Conservation (phyloP, 129 eudicot species). For the Chrysanthemum makinoi region DNA sequence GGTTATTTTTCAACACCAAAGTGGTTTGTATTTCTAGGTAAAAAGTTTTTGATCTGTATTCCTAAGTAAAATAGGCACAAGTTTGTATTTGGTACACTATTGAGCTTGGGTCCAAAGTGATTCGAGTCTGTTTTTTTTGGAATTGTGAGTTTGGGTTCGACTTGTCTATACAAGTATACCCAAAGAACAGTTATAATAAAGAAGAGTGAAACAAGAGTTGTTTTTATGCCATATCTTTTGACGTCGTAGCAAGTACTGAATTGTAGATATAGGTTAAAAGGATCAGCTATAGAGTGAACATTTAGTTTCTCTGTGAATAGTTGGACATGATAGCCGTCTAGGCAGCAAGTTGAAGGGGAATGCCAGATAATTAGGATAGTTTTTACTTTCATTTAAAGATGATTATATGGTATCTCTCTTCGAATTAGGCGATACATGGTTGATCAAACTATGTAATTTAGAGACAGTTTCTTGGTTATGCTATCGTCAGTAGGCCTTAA, state of each 20-base stretch:
- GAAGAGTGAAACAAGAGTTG: background rate
- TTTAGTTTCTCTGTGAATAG: background rate
- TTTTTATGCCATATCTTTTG: background rate
- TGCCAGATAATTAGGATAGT: background rate
- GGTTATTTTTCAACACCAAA: background rate
- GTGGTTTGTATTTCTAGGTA: background rate
- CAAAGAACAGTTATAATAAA: background rate
- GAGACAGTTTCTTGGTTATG: background rate
- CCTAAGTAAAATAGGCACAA: background rate
- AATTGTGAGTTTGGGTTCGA: background rate
- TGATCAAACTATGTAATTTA: conserved; percentile 1
- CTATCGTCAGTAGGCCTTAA: background rate
- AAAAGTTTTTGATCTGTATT: background rate
- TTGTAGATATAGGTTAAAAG: background rate
- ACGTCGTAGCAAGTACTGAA: background rate
- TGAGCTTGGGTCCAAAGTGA: background rate
- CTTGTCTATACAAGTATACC: background rate
- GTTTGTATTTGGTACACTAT: background rate
- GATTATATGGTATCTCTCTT: background rate
- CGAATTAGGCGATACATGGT: background rate
- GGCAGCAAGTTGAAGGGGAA: conserved; percentile 1
- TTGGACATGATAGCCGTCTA: conserved; percentile 3
- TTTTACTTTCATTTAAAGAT: background rate
- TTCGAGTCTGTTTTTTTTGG: background rate
- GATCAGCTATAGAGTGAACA: background rate